Evolutionary conservation across 345 rosid genomes (phyloP), one percentile per base, ranked within the genome.

Genomic region (Populus ilicifolia): DNA sequence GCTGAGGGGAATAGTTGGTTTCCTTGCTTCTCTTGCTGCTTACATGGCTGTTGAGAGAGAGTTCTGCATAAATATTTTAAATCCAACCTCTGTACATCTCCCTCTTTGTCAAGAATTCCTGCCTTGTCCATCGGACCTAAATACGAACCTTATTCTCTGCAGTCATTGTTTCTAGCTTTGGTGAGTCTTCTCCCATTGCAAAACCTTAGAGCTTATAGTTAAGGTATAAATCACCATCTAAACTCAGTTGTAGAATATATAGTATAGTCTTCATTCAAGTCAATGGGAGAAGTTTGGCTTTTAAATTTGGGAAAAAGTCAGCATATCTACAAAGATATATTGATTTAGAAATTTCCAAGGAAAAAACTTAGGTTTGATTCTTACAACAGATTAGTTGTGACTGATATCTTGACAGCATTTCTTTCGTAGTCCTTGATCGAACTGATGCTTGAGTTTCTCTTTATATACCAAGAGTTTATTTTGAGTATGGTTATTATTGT

Each of bases 11-110:
- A 56, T 44, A 43, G 87, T 11, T 86, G 91, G 89, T 73, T 90
- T 78, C 82, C 91, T 46, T 88, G 96, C 83, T 87, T 91, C 84
- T 72, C 83, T 1, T 89, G 90, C 59, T 88, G 86, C 78, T 77
- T 82, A n/a, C 79, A 70, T 75, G 70, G 79, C 16, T 73, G 82
- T 69, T 77, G 52, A 74, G 13, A 36, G 44, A 59, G 16, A n/a
- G 1, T 23, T 59, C 29, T 59, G 27, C 63, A 59, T 2, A n/a
- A 23, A 25, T 10, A 59, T 54, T 21, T 20, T 21, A 54, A 8
- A n/a, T 20, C 25, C 62, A 54, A 21, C 62, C 25, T 54, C 62
- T 54, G 62, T 8, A 54, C 25, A 54, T 21, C 62, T 54, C 62
- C 25, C 62, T 54, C 25, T 54, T 54, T 23, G 8, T 54, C 25